Conservation (phyloP, 345 rosid species). For the Lepidium sativum region DNA sequence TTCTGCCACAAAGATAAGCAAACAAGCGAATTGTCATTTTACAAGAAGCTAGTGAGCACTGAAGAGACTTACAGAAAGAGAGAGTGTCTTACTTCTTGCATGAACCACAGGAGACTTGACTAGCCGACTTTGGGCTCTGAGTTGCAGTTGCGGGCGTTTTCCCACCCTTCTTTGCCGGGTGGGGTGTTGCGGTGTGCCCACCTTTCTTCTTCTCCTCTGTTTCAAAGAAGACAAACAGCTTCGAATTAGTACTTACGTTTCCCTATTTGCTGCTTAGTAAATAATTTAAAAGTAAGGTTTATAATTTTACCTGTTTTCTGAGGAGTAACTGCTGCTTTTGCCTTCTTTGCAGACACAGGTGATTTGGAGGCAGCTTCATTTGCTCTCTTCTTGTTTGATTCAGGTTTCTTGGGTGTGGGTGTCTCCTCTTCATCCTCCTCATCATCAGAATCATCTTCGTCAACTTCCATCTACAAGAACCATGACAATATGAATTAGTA, state of each 20-base stretch:
- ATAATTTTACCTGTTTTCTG: constrained; percentile 41
- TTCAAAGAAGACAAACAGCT: not conserved
- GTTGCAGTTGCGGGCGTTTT: constrained; percentile 22
- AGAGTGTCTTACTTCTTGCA: constrained; percentile 52
- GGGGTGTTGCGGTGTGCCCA: constrained; percentile 70
- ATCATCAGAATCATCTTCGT: constrained; percentile 13
- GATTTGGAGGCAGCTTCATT: constrained; percentile 47
- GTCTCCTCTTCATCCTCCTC: constrained; percentile 45
- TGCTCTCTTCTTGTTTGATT: constrained; percentile 48
- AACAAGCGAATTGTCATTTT: not conserved
- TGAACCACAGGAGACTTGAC: constrained; percentile 54
- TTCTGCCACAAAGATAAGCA: constrained; percentile 2
- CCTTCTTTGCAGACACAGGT: constrained; percentile 52
- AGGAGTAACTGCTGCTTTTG: constrained; percentile 40
- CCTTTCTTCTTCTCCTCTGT: constrained; percentile 65
- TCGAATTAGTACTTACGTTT: not conserved
- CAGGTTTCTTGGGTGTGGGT: constrained; percentile 30
- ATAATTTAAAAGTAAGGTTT: too few relatives aligned
- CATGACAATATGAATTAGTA: not conserved
- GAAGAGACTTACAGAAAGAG: not conserved
- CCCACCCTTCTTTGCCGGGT: constrained; percentile 58
- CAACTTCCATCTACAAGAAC: constrained; percentile 6
- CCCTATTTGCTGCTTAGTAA: too few relatives aligned
- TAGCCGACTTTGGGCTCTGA: constrained; percentile 56
- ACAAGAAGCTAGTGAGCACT: not conserved